A percentile compares a stretch with the other conserved stretches of the same genome.
phyloP scores from a whole-genome alignment of 1,284 basidiomycete species.

The Xerocomus nothofagi region DNA sequence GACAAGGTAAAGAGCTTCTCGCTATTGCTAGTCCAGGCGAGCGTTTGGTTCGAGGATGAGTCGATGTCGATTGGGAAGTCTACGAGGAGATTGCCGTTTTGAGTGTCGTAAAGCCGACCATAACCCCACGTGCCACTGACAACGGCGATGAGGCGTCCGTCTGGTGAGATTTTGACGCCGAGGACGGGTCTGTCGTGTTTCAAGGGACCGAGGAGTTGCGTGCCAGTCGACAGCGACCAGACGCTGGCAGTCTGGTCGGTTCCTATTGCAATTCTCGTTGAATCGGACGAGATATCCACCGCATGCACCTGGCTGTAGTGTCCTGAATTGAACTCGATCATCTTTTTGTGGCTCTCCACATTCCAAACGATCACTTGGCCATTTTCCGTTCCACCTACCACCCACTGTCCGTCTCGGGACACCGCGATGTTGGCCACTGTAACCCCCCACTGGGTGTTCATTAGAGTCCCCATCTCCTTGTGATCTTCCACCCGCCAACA shows the following conservation, averaged over 20 bases:
- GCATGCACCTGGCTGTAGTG: not conserved
- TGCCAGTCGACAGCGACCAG: slow-evolving; percentile 4
- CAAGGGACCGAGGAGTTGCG: not conserved
- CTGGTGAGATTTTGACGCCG: slow-evolving; percentile 10
- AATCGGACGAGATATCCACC: too few relatives aligned
- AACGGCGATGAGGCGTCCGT: slow-evolving; percentile 3
- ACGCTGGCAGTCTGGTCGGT: slow-evolving; percentile 1
- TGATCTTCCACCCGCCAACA: not conserved
- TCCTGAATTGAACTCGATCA: not conserved
- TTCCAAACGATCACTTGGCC: not conserved
- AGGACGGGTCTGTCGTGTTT: not conserved
- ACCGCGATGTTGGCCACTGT: not conserved
- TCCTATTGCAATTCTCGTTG: too few relatives aligned
- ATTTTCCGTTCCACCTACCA: not conserved
- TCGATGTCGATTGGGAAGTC: not conserved
- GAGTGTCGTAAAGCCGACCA: slow-evolving; percentile 8
- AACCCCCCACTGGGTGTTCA: not conserved
- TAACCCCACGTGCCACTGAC: not conserved
- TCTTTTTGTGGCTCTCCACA: not conserved
- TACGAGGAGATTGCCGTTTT: not conserved
- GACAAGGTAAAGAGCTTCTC: slow-evolving; percentile 1
- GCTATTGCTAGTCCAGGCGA: slow-evolving; percentile 5
- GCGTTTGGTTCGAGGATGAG: slow-evolving; percentile 4
- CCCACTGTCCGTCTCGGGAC: not conserved
- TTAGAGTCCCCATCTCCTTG: not conserved